Conservation (phyloP, 331 rosid species). For the Ulmus americana region DNA sequence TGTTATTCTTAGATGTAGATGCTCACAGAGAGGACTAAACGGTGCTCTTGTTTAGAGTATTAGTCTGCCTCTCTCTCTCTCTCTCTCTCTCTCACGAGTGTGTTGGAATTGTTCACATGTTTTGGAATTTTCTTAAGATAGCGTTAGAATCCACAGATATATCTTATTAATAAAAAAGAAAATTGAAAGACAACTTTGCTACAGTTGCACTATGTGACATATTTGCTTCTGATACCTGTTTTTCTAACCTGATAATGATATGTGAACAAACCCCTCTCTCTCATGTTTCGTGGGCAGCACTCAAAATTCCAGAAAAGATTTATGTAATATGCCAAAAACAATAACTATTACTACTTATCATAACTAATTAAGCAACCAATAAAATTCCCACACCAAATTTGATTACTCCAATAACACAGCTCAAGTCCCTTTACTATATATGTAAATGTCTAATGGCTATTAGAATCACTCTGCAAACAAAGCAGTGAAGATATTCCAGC, state of each 20-base stretch:
- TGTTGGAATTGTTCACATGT: slow-evolving; percentile 55
- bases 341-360: not conserved
- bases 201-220: not conserved
- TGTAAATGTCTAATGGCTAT: not conserved
- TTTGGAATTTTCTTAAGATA: slow-evolving; percentile 50
- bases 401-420: not conserved
- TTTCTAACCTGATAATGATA: not conserved
- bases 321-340: not conserved
- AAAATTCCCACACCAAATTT: not conserved
- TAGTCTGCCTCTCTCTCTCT: slow-evolving; percentile 15
- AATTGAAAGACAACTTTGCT: slow-evolving; percentile 2
- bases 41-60: slow-evolving; percentile 24
- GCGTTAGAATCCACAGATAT: slow-evolving; percentile 35
- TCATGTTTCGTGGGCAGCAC: not conserved
- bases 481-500: not conserved
- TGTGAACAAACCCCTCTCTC: not conserved
- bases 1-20: slow-evolving; percentile 70
- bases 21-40: slow-evolving; percentile 48
- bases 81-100: slow-evolving; percentile 29
- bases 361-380: not conserved
- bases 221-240: not conserved
- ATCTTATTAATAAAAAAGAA: slow-evolving; percentile 26
- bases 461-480: not conserved
- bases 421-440: not conserved
- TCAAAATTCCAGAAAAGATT: not conserved